Evolutionary conservation across 352 stramenopile species (phyloP).

Genomic region (Globisporangium heterothallicum): DNA sequence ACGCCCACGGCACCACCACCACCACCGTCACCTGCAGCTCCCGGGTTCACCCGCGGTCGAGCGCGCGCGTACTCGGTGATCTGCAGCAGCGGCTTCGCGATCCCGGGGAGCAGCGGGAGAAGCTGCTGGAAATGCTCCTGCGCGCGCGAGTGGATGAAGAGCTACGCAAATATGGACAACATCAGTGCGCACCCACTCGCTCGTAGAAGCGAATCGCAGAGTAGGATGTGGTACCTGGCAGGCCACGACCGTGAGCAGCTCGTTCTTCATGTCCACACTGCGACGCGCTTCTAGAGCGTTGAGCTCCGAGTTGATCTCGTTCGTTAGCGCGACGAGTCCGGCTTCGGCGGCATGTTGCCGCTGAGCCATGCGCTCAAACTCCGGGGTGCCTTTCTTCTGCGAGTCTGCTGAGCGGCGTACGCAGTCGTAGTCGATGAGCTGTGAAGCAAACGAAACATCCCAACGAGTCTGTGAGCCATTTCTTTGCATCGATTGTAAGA

Average conservation of each 20-base stretch:
- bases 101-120: constrained; percentile 55
- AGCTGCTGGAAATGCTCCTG: constrained; percentile 75
- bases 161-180: constrained; percentile 15
- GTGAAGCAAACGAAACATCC: background rate
- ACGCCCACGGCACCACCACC: constrained; percentile 31
- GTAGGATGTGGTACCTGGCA: too few species aligned
- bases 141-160: constrained; percentile 57
- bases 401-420: constrained; percentile 56
- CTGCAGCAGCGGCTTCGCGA: constrained; percentile 54
- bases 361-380: constrained; percentile 68
- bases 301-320: constrained; percentile 62
- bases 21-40: constrained; percentile 16
- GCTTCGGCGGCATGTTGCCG: constrained; percentile 40
- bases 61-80: constrained; percentile 50
- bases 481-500: too few species aligned
- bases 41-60: constrained; percentile 39
- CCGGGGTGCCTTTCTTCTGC: constrained; percentile 51
- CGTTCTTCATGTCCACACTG: constrained; percentile 68
- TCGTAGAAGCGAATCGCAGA: too few species aligned
- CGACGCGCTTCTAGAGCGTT: constrained; percentile 54
- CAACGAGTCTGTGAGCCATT: too few species aligned
- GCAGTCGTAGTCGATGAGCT: constrained; percentile 73
- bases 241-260: constrained; percentile 68
- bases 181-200: too few species aligned
- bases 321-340: constrained; percentile 42